Evolutionary conservation across 495 filamentous ascomycete species (phyloP), one percentile per base, ranked within the genome.

Genomic region (Pseudomonodictys pantanalensis): DNA sequence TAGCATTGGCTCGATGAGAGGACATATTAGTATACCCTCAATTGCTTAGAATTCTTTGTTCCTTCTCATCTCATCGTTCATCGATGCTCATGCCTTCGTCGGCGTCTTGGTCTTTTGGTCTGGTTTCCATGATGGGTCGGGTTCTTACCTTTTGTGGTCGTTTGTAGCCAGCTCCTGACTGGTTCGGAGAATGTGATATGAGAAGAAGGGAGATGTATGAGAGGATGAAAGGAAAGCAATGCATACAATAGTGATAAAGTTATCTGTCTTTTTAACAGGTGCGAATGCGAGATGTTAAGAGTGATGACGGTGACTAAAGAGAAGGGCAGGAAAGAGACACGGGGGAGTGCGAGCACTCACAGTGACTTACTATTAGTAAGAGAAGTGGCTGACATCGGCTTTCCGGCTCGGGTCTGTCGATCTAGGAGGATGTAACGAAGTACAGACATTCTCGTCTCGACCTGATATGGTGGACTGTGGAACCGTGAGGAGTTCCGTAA

Each of bases 141-240:
- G 20, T 15, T 26, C 51, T 20, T 10, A 12, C 41, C n/a, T 41
- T 20, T 56, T 15, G 10, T 35, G 30, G 41, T n/a, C 47, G 12
- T 10, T 18, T 50, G 3, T 47, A 26, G 46, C 18, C 15, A 52
- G 50, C 58, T 60, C 58, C 49, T 60, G 58, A 60, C 58, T 60
- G 58, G 58, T 60, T 60, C 58, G 58, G 58, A 60, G 50, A 52
- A 52, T 15, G 17, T 41, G n/a, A n/a, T 23, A 15, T 52, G 9
- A 3, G 18, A 32, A 15, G 17, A 30, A 11, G 18, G 26, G 49
- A 9, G 29, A 1, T 3, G 4, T 2, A 38, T 7, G 26, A 38
- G 20, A 39, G 8, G 30, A 33, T 35, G 39, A 24, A 30, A 35
- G 18, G 1, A 20, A 52, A 42, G 5, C 29, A 54, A 42, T 24